Evolutionary conservation across 306 rosid genomes (phyloP).

Genomic region (Cicer yamashitae): DNA sequence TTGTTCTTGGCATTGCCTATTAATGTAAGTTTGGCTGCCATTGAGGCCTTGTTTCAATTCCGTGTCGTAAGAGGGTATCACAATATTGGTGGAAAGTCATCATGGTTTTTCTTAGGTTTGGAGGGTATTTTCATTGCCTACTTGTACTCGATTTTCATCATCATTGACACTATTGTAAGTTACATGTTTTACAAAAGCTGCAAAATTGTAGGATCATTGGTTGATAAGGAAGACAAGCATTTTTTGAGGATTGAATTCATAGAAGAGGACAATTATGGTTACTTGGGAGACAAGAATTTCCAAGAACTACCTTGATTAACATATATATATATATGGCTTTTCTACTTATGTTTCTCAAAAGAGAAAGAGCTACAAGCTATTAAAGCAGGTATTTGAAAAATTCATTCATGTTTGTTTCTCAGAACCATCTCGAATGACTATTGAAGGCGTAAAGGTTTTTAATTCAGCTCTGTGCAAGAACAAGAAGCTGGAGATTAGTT

Average conservation of each 20-base stretch:
- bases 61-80: slow-evolving; percentile 60
- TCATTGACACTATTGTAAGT: slow-evolving; percentile 73
- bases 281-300: slow-evolving; percentile 44
- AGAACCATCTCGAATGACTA: slow-evolving; percentile 36
- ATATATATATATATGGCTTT: slow-evolving; percentile 13
- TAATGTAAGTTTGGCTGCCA: slow-evolving; percentile 62
- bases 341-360: slow-evolving; percentile 15
- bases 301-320: slow-evolving; percentile 52
- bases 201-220: slow-evolving; percentile 43
- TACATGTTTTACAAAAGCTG: slow-evolving; percentile 72
- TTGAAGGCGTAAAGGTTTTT: slow-evolving; percentile 8
- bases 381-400: slow-evolving; percentile 21
- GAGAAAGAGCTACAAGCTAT: slow-evolving; percentile 28
- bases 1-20: slow-evolving; percentile 71
- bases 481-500: slow-evolving; percentile 42
- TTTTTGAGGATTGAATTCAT: slow-evolving; percentile 43
- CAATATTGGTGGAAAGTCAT: slow-evolving; percentile 28
- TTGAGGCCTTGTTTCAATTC: slow-evolving; percentile 83
- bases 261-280: slow-evolving; percentile 48
- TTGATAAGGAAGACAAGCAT: slow-evolving; percentile 40
- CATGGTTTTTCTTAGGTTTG: slow-evolving; percentile 45
- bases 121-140: slow-evolving; percentile 79
- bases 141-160: slow-evolving; percentile 70
- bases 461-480: slow-evolving; percentile 39
- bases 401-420: slow-evolving; percentile 46